Percentiles rank a stretch among this genome's conserved stretches.
These are phyloP conservation scores for Claviceps sp. DNA, from an alignment of 2,329 filamentous ascomycete species.

Conservation along the genomic window DNA sequence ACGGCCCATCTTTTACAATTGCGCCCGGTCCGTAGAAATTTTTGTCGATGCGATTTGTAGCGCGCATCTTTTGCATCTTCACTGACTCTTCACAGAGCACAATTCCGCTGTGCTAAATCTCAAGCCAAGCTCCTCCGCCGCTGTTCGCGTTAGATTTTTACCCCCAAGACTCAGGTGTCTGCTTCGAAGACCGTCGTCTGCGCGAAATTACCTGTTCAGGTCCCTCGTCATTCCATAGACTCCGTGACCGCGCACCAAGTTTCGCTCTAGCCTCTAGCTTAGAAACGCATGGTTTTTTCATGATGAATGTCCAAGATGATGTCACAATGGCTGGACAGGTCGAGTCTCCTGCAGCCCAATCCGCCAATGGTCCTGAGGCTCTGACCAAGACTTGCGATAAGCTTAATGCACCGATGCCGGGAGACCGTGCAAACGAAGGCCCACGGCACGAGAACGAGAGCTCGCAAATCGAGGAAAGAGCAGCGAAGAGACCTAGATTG, in stretches of 20 bases:
- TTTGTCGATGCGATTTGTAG: constrained; percentile 1
- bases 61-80: neutral
- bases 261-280: neutral
- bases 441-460: neutral
- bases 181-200: neutral
- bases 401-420: constrained; percentile 6
- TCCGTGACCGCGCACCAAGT: neutral
- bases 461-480: constrained; percentile 21
- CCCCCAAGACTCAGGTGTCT: neutral
- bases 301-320: constrained; percentile 17
- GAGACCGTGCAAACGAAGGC: neutral
- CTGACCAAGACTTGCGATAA: neutral
- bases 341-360: constrained; percentile 6
- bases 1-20: neutral
- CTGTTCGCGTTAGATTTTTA: neutral
- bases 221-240: neutral
- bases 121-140: neutral
- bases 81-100: neutral
- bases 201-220: neutral
- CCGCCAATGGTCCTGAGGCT: neutral
- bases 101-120: neutral
- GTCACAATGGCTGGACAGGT: constrained; percentile 11
- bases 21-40: constrained; percentile 4
- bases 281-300: neutral
- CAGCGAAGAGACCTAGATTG: constrained; percentile 47